Percentiles rank a stretch among this genome's conserved stretches.
Conservation (phyloP, 257 asterid species). For the Solanum peruvianum region DNA sequence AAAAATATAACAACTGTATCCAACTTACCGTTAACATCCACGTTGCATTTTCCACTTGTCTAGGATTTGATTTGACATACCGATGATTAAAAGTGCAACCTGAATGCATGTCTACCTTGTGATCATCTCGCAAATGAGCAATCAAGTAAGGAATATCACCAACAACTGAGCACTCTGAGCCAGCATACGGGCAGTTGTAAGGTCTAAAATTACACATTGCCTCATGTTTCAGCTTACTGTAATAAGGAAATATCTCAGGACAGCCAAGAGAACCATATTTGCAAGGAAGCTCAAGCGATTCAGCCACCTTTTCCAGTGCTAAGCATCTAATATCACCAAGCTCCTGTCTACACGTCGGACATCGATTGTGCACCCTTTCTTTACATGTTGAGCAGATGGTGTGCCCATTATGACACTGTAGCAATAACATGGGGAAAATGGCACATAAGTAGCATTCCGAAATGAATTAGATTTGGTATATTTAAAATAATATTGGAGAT, state of each 20-base stretch:
- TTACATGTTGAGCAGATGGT: constrained; percentile 47
- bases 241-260: constrained; percentile 7
- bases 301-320: constrained; percentile 51
- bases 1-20: not conserved
- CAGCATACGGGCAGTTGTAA: constrained; percentile 48
- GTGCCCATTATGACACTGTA: constrained; percentile 58
- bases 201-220: constrained; percentile 38
- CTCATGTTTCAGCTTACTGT: constrained; percentile 47
- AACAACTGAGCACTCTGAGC: constrained; percentile 40
- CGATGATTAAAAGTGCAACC: constrained; percentile 56
- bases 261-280: constrained; percentile 32
- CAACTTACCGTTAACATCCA: constrained; percentile 53
- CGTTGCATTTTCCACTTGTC: constrained; percentile 46
- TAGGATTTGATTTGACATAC: constrained; percentile 47
- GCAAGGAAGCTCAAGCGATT: constrained; percentile 48
- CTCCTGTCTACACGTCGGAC: constrained; percentile 55
- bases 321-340: constrained; percentile 51
- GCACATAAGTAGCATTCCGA: not conserved
- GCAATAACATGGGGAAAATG: not conserved
- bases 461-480: not conserved
- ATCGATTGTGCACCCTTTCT: constrained; percentile 39
- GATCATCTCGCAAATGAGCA: constrained; percentile 38
- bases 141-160: constrained; percentile 37
- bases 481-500: not conserved
- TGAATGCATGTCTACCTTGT: constrained; percentile 55